Base-by-base conservation (phyloP, 1,284 basidiomycete species). In the Trametes versicolor region DNA sequence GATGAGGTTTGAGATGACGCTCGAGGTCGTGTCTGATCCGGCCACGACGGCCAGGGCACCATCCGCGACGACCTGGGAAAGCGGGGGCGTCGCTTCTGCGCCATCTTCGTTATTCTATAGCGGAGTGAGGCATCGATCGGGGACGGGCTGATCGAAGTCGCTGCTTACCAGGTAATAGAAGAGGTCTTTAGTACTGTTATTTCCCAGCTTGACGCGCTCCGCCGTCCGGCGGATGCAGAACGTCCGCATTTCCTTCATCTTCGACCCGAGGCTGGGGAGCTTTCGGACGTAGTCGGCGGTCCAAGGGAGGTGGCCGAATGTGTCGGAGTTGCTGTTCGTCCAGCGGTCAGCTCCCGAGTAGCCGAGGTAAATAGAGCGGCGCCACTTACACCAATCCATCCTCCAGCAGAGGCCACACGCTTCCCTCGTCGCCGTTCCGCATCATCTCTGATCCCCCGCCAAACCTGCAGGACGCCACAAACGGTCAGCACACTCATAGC, bases 11-110 rank as follows among this genome's bases (percentile, higher is more conserved):
- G 68, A 63, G 15, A 77, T 63, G 6, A 71, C 64, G 45, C 66
- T 71, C 29, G 73, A 68, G 6, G 76, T 76, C 3, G 78, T 79
- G 57, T 79, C 78, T 10, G 78, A 76, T 21, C 78, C 78, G 21
- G 73, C 73, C 23, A 74, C 67, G 17, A 74, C 69, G 21, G 70
- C 69, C 29, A 74, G 60, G 10, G 61, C 60, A 15, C 67, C 70
- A 51, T 74, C 70, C 4, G 69, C 65, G 23, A 71, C 58, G 17
- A 72, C 71, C 45, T 67, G 64, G 13, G 62, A 36, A 23, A 68
- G 64, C 21, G 71, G 69, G 13, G 63, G 63, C 23, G 65, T 63
- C n/a, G 64, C 59, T 43, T 70, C 70, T 15, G 58, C 57, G n/a
- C 67, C 70, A 27, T 71, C 72, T 39, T 73, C 72, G 59, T 70